Percentiles rank a stretch among this genome's conserved stretches.
phyloP scores from a whole-genome alignment of 495 filamentous ascomycete species.

The Penicillium crystallinum region DNA sequence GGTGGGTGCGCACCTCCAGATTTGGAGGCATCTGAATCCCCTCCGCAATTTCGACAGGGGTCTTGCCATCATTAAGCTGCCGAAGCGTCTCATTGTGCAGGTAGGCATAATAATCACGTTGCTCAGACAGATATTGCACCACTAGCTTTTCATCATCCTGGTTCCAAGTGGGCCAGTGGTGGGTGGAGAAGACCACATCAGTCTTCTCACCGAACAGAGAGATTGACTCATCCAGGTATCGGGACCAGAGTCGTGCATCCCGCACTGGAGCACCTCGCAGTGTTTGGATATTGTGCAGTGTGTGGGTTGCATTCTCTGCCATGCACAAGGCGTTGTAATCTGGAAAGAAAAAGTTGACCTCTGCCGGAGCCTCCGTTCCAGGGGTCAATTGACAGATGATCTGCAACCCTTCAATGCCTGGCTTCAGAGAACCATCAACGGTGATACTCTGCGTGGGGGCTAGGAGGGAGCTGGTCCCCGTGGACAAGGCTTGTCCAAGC shows the following conservation, averaged over 20 bases:
- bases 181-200: constrained; percentile 17
- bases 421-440: too few relatives aligned
- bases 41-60: constrained; percentile 24
- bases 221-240: constrained; percentile 17
- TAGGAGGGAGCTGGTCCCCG: too few relatives aligned
- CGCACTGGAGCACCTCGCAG: constrained; percentile 19
- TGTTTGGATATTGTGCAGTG: constrained; percentile 22
- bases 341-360: constrained; percentile 23
- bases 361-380: constrained; percentile 21
- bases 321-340: constrained; percentile 10
- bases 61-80: constrained; percentile 1
- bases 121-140: not conserved
- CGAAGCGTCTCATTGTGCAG: constrained; percentile 31
- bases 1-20: constrained; percentile 8
- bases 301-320: constrained; percentile 14
- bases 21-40: constrained; percentile 24
- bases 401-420: too few relatives aligned
- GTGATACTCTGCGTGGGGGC: too few relatives aligned
- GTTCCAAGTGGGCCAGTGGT: constrained; percentile 31
- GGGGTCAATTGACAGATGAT: constrained; percentile 15
- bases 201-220: constrained; percentile 9
- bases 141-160: not conserved
- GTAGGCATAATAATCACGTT: constrained; percentile 32
- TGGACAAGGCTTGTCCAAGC: too few relatives aligned
- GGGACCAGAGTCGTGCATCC: constrained; percentile 17